These are phyloP conservation scores for Trifolium fragiferum DNA, from an alignment of 306 rosid genomes.

Conservation along the genomic window DNA sequence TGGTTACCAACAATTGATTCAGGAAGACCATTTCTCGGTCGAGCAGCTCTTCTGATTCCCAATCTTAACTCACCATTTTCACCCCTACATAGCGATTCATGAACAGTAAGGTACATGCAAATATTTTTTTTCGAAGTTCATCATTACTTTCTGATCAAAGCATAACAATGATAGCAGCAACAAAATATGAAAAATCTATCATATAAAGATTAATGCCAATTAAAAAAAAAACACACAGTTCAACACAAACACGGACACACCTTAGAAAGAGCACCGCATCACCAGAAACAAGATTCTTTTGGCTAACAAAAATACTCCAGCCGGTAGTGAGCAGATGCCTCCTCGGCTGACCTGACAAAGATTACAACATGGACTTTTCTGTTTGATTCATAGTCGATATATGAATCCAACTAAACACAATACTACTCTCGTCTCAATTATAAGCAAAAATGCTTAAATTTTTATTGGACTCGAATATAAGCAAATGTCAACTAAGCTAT, in stretches of 20 bases:
- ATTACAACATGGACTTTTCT: constrained; percentile 31
- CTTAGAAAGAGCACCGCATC: constrained; percentile 97
- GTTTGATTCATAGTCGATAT: constrained; percentile 35
- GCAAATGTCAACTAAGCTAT: too few species aligned
- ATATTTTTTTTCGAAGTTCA: not conserved
- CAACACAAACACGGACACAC: constrained; percentile 45
- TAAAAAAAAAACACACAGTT: constrained; percentile 1
- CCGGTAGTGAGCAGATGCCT: constrained; percentile 96
- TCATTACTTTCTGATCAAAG: not conserved
- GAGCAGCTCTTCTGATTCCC: constrained; percentile 90
- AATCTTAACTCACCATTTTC: constrained; percentile 89
- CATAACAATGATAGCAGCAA: constrained; percentile 7
- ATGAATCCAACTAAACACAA: constrained; percentile 37
- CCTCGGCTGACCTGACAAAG: constrained; percentile 97
- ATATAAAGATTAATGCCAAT: not conserved
- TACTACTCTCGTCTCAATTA: too few species aligned
- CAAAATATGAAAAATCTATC: not conserved
- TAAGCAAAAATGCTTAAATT: too few species aligned
- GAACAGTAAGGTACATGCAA: constrained; percentile 16
- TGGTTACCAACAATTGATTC: constrained; percentile 74
- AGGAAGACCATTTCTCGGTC: constrained; percentile 91
- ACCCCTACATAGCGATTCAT: constrained; percentile 67
- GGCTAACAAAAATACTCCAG: constrained; percentile 96
- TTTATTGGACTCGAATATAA: too few species aligned
- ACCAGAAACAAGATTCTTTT: constrained; percentile 92